Base-by-base conservation (phyloP, 140 eudicot genomes). In the Flaveria floridana region DNA sequence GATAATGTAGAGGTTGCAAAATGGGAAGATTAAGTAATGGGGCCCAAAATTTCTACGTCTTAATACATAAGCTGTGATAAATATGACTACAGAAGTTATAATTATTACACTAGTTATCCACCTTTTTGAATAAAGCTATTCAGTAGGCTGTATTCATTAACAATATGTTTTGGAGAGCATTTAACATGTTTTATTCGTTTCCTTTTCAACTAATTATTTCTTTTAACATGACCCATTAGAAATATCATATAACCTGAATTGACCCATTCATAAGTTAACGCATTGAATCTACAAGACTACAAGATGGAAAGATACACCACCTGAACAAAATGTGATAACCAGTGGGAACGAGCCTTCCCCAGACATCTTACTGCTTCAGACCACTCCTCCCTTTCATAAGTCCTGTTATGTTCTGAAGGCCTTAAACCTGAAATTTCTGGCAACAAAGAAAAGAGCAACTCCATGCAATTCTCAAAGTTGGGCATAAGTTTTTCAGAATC, bases 261-360 rank as follows among this genome's bases (percentile, higher is more conserved):
- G 8, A 68, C 20, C 53, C 30, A 10, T 66, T 39, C 15, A 20
- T 44, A 66, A 66, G 51, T 65, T 26, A 13, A 6, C 6, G 2
- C 20, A 42, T 62, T 28, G 44, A 62, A 62, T 25, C 42, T 62
- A 68, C 46, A 57, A 58, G 0, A 62, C 42, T 62, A 68, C 57
- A 57, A 58, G 1, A 62, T 64, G 23, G 50, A 51, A 72, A 41
- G 82, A 70, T 19, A 16, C 55, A 21, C 13, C 83, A 94, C 99
- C 96, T 85, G 86, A 80, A 94, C 76, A 82, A 86, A 79, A 75
- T 85, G 82, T 55, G 74, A 70, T 64, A 94, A 82, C 99, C 99
- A 94, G 21, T 81, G 81, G 44, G 51, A 75, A 63, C 85, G 90
- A 79, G 96, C 91, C 83, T 88, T 87, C 56, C 90, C 96, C 10